Conservation (phyloP, 164 flowering plant species). For the Magnolia officinalis region DNA sequence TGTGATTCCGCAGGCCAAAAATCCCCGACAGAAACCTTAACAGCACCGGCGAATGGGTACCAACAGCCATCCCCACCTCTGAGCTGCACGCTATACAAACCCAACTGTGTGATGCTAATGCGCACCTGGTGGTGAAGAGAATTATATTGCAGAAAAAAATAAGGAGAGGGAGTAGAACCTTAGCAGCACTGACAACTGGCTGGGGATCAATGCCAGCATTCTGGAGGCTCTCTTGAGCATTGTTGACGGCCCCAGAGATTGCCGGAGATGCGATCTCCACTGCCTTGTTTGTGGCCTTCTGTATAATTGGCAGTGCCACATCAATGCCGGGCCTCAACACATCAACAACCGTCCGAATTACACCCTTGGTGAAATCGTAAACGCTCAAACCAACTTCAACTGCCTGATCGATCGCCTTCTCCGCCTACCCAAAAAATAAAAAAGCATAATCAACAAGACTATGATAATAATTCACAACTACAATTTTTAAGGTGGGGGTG, state of each 20-base stretch:
- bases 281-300: conserved; percentile 70
- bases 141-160: neutral
- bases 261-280: conserved; percentile 69
- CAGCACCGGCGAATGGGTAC: too few relatives aligned
- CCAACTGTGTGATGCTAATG: too few relatives aligned
- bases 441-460: neutral
- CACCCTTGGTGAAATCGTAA: conserved; percentile 32
- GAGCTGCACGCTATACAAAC: too few relatives aligned
- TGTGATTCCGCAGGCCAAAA: too few relatives aligned
- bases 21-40: too few relatives aligned
- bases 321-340: conserved; percentile 73
- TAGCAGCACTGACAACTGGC: conserved; percentile 65
- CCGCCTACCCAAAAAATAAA: conserved; percentile 45
- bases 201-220: conserved; percentile 69
- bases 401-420: conserved; percentile 62
- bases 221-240: conserved; percentile 73
- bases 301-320: conserved; percentile 49
- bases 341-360: conserved; percentile 35
- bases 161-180: conserved; percentile 37
- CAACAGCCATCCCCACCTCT: too few relatives aligned
- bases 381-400: conserved; percentile 54
- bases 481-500: neutral
- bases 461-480: neutral
- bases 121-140: neutral
- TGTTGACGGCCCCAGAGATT: conserved; percentile 69